Conservation (phyloP, 108 stramenopile genomes). For the Ochromonas danica region DNA sequence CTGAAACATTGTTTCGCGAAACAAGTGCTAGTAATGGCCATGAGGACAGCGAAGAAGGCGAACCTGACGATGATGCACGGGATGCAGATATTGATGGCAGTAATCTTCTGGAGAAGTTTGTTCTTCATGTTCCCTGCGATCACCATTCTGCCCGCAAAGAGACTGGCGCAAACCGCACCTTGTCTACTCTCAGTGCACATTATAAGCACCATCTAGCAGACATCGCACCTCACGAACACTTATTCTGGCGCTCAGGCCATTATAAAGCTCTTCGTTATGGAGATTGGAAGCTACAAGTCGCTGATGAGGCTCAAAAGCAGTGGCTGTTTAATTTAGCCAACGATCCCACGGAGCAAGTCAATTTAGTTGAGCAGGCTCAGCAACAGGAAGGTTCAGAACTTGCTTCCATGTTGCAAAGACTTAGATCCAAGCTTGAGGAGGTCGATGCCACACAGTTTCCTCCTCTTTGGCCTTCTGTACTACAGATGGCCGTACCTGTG, state of each 20-base stretch:
- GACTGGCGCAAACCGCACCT: neutral
- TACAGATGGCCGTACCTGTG: neutral
- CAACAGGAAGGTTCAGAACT: neutral
- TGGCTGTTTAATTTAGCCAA: conserved; percentile 6
- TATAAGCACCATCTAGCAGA: neutral
- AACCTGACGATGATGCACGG: too few species aligned
- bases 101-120: neutral
- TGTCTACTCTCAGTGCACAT: neutral
- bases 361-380: neutral
- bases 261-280: conserved; percentile 12
- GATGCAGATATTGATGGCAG: neutral
- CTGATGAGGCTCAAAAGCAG: neutral
- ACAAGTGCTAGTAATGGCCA: neutral
- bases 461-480: neutral
- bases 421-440: neutral
- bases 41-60: too few species aligned
- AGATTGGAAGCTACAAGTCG: conserved; percentile 29
- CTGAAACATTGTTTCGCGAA: neutral
- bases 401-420: too few species aligned
- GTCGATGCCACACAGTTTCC: neutral
- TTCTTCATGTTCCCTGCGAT: neutral
- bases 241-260: conserved; percentile 34
- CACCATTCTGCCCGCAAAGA: neutral
- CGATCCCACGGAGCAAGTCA: conserved; percentile 33
- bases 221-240: neutral